Conservation (phyloP, 2,329 filamentous ascomycete species). For the Arthrinium puccinioides region DNA sequence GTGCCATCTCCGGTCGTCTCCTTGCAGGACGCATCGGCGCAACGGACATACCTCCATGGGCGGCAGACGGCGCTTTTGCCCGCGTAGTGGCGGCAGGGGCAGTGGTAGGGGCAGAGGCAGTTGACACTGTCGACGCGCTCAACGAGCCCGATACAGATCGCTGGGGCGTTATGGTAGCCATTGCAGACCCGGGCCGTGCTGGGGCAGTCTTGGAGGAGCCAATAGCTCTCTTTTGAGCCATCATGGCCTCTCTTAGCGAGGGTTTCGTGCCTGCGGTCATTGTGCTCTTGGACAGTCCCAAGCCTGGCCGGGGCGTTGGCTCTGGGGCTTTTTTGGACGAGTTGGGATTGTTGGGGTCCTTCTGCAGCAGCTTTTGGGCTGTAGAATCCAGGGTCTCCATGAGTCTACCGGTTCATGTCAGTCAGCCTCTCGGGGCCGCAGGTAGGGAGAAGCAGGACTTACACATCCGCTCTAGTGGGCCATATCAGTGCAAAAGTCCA, state of each 20-base stretch:
- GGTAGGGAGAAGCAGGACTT: slow-evolving; percentile 33
- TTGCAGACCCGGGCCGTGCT: slow-evolving; percentile 53
- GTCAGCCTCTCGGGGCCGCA: slow-evolving; percentile 5
- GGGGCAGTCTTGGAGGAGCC: slow-evolving; percentile 41
- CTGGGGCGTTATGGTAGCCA: slow-evolving; percentile 52
- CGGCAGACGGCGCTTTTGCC: slow-evolving; percentile 32
- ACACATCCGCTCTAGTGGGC: slow-evolving; percentile 69
- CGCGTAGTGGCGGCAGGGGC: slow-evolving; percentile 31
- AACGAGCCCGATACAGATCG: slow-evolving; percentile 33
- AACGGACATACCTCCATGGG: slow-evolving; percentile 52
- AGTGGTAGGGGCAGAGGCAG: slow-evolving; percentile 25
- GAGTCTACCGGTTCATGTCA: slow-evolving; percentile 47
- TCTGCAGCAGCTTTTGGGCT: slow-evolving; percentile 72
- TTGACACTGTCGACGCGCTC: slow-evolving; percentile 24
- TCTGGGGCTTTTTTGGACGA: slow-evolving; percentile 46
- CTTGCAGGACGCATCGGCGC: slow-evolving; percentile 56
- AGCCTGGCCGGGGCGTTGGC: slow-evolving; percentile 42
- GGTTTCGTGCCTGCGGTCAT: slow-evolving; percentile 46
- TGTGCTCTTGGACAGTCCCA: slow-evolving; percentile 57
- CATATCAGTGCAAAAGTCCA: slow-evolving; percentile 77
- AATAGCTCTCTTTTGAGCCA: slow-evolving; percentile 66
- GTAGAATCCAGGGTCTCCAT: slow-evolving; percentile 72
- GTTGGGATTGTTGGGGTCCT: slow-evolving; percentile 76
- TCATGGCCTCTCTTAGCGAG: slow-evolving; percentile 74
- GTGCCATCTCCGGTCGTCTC: slow-evolving; percentile 49